Base-by-base conservation (phyloP, 768 basidiomycete genomes). In the Mycena floridula region DNA sequence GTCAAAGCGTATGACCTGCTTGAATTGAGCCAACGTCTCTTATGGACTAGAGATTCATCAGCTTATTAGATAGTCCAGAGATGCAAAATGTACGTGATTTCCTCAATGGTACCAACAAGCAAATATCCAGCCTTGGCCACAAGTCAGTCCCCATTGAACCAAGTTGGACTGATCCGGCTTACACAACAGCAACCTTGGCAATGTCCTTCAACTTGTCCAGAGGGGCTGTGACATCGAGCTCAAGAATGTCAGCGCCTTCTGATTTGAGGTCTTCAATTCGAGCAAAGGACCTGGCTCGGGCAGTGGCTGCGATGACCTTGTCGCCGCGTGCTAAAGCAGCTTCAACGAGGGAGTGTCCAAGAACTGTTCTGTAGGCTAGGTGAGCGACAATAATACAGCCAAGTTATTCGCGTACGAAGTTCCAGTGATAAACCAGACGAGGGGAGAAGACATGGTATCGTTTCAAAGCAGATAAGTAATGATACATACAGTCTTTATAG, bases 301-400 rank as follows among this genome's bases (percentile, higher is more conserved):
- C 68, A 12, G 75, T 73, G n/a, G n/a, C n/a, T 2, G 73, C 74
- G 40, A 75, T 71, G 6, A 74, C 74, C 25, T 66, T 67, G 45
- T 77, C 74, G 12, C 71, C 71, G 4, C 74, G 65, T 5, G 63
- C 63, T 27, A 76, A 63, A 6, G 68, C 66, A 32, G 62, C 62
- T 12, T 67, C 52, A 0, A 69, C 65, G n/a, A 74, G 55, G 2
- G 64, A 55, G 7, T 64, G 62, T 2, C 72, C 72, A 18, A 72
- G 42, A 1, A 72, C 72, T 25, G 69, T 64, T 3, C 65, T 68
- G 24, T n/a, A n/a, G n/a, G n/a, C n/a, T 15, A 20, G 22, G 43
- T 45, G 45, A 35, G 53, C 30, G n/a, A 23, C 12, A 42, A 21
- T 20, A 23, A 22, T n/a, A 7, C 16, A 28, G 11, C 26, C 12